Conservation (phyloP, 106 monocot genomes). For the Phalaenopsis aphrodite region DNA sequence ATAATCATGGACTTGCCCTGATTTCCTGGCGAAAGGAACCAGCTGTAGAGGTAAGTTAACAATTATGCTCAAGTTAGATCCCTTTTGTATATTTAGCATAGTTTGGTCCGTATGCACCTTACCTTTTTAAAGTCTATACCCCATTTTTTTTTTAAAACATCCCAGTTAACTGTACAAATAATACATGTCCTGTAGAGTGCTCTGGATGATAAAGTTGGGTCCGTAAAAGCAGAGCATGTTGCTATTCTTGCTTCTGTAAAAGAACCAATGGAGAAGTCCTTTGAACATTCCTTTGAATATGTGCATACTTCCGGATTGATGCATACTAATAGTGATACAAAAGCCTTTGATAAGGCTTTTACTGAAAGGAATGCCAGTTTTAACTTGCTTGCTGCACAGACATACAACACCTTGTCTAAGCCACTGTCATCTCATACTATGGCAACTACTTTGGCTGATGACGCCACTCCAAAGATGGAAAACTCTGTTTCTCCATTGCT, state of each 20-base stretch:
- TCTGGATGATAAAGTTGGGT: neutral
- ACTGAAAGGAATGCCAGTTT: neutral
- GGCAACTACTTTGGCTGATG: neutral
- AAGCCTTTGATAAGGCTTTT: neutral
- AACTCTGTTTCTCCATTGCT: neutral
- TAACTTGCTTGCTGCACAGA: neutral
- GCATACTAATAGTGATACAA: neutral
- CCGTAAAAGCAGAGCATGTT: neutral
- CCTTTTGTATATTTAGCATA: neutral
- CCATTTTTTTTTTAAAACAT: neutral
- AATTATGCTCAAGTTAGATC: neutral
- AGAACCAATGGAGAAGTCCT: neutral
- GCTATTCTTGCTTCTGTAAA: neutral
- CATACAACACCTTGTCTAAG: neutral
- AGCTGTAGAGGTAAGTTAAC: neutral
- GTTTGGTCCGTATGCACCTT: neutral
- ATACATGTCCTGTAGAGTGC: conserved; percentile 2
- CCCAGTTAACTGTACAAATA: neutral
- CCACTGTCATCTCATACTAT: neutral
- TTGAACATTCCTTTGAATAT: neutral
- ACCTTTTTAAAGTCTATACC: no score
- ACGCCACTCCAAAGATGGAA: neutral
- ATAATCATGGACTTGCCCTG: neutral
- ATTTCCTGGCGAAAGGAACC: neutral
- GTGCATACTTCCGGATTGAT: neutral